These are phyloP conservation scores for Didymella exigua DNA, from an alignment of 2,329 filamentous ascomycete genomes.

Conservation along the genomic window DNA sequence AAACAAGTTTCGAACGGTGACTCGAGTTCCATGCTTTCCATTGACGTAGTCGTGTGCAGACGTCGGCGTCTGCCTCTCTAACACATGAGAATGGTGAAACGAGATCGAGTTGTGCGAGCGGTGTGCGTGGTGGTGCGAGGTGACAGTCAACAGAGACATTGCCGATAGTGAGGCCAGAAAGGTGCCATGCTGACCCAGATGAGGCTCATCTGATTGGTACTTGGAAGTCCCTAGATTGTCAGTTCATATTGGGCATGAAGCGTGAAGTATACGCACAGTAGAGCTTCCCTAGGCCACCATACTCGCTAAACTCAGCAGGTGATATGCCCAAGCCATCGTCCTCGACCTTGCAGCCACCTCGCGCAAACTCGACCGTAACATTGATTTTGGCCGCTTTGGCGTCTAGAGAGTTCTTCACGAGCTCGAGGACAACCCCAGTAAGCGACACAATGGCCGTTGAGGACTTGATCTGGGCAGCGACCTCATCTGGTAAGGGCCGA, in stretches of 20 bases:
- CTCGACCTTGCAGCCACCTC: slow-evolving; percentile 78
- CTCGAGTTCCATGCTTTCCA: slow-evolving; percentile 72
- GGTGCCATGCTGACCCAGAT: slow-evolving; percentile 71
- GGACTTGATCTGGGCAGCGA: slow-evolving; percentile 80
- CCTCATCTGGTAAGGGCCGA: slow-evolving; percentile 70
- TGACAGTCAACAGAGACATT: slow-evolving; percentile 76
- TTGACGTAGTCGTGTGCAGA: slow-evolving; percentile 61
- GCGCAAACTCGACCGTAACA: slow-evolving; percentile 73
- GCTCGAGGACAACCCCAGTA: slow-evolving; percentile 70
- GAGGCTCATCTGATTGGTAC: slow-evolving; percentile 49
- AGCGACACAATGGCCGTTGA: slow-evolving; percentile 79
- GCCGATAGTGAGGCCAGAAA: slow-evolving; percentile 80
- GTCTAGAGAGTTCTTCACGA: slow-evolving; percentile 86
- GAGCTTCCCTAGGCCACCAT: slow-evolving; percentile 73
- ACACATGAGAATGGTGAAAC: slow-evolving; percentile 70
- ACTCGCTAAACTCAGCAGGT: slow-evolving; percentile 71
- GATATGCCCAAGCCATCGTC: slow-evolving; percentile 84
- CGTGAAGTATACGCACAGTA: slow-evolving; percentile 62
- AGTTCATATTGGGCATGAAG: neutral
- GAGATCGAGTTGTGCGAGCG: slow-evolving; percentile 68
- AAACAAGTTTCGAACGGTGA: slow-evolving; percentile 80
- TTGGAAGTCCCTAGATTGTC: slow-evolving; percentile 75
- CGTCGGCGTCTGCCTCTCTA: slow-evolving; percentile 69
- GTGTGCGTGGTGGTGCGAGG: slow-evolving; percentile 69
- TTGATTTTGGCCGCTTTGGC: slow-evolving; percentile 72